A percentile compares a stretch with the other conserved stretches of the same genome.
These are phyloP conservation scores for Blepharisma stoltei DNA, from an alignment of 73 alveolate species.

Conservation along the genomic window DNA sequence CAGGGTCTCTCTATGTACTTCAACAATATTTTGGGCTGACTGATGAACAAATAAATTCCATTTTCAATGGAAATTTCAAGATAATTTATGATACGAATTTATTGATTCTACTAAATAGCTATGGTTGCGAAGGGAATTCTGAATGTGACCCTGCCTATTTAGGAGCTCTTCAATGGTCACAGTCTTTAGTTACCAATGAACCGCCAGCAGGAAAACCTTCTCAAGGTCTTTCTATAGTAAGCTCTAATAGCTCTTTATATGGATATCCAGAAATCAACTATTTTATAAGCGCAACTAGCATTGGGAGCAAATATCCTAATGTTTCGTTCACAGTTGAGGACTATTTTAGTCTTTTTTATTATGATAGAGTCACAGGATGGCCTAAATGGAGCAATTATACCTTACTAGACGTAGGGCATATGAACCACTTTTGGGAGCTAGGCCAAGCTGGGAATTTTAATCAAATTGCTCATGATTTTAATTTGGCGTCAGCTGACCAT, in stretches of 20 bases:
- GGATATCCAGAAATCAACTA: slow-evolving; percentile 29
- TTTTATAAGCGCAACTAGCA: not conserved
- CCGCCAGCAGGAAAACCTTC: not conserved
- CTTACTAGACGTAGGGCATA: slow-evolving; percentile 21
- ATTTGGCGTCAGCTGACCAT: not conserved
- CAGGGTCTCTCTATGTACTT: slow-evolving; percentile 15
- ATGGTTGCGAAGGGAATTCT: not conserved
- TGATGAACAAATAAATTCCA: not conserved
- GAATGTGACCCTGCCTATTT: slow-evolving; percentile 27
- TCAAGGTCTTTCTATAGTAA: slow-evolving; percentile 1
- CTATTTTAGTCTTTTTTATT: slow-evolving; percentile 8
- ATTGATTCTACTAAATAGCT: not conserved
- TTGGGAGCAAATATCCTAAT: not conserved
- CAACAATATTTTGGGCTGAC: slow-evolving; percentile 24
- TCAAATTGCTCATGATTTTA: not conserved
- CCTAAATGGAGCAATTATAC: not conserved
- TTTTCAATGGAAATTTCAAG: not conserved
- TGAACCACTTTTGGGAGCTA: not conserved
- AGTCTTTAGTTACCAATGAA: not conserved
- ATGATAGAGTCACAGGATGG: slow-evolving; percentile 4
- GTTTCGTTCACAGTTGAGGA: slow-evolving; percentile 17
- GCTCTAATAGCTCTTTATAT: not conserved
- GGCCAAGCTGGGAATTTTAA: slow-evolving; percentile 27
- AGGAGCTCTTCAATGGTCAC: slow-evolving; percentile 28
- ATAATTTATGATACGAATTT: not conserved